A percentile compares a stretch with the other conserved stretches of the same genome.
Evolutionary conservation across 805 yeast species (phyloP).

Genomic region (Pichia ethanolica): DNA sequence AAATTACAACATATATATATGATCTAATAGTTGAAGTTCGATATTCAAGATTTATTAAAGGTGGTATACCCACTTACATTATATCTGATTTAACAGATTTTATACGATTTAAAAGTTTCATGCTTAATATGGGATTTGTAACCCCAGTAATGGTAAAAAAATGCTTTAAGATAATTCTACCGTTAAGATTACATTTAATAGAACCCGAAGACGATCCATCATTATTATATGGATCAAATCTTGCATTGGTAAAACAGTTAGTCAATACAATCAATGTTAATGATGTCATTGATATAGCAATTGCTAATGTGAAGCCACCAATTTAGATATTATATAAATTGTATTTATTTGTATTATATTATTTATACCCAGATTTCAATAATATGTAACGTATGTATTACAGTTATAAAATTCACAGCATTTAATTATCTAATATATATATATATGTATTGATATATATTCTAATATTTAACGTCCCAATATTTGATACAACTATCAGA

Average conservation of each 20-base stretch:
- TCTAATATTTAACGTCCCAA: conserved; percentile 44
- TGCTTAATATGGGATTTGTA: conserved; percentile 35
- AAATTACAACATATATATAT: conserved; percentile 45
- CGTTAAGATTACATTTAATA: conserved; percentile 34
- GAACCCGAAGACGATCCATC: conserved; percentile 42
- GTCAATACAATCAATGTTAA: conserved; percentile 39
- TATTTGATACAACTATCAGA: conserved; percentile 71
- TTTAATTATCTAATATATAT: too few species aligned
- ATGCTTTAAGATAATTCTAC: conserved; percentile 42
- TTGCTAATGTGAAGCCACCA: conserved; percentile 46
- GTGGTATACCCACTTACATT: conserved; percentile 45
- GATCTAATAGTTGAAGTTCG: conserved; percentile 48
- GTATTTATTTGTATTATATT: background rate
- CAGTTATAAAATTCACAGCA: too few species aligned
- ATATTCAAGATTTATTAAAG: conserved; percentile 44
- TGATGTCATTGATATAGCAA: conserved; percentile 44
- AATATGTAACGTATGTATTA: too few species aligned
- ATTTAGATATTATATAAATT: conserved; percentile 20
- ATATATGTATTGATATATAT: background rate
- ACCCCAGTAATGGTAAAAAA: conserved; percentile 47
- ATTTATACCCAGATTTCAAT: too few species aligned
- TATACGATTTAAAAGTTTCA: conserved; percentile 34
- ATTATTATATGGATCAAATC: conserved; percentile 50
- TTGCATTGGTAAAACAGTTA: conserved; percentile 33
- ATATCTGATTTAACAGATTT: conserved; percentile 35